These are phyloP conservation scores for Puccinia horiana DNA, from an alignment of 1,284 basidiomycete genomes.

Conservation along the genomic window DNA sequence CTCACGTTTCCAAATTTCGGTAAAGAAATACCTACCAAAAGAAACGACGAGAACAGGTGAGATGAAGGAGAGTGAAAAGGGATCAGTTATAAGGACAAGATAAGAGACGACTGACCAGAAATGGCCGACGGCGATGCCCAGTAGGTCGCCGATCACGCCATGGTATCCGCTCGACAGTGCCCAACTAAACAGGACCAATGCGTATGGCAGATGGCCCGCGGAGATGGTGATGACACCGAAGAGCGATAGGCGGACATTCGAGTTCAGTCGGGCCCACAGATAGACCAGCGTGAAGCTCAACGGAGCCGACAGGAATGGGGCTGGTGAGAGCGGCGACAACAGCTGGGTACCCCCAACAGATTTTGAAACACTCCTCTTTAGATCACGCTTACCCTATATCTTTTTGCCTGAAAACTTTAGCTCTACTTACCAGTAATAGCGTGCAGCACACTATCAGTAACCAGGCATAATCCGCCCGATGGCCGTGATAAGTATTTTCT, in stretches of 20 bases:
- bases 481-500: constrained; percentile 88
- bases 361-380: background rate
- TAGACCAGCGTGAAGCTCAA: constrained; percentile 79
- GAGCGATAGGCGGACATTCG: constrained; percentile 87
- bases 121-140: constrained; percentile 85
- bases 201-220: constrained; percentile 89
- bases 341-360: background rate
- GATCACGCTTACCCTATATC: background rate
- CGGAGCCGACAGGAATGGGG: constrained; percentile 68
- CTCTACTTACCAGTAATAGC: constrained; percentile 19
- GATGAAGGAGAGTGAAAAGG: background rate
- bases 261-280: constrained; percentile 91
- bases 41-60: background rate
- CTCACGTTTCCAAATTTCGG: constrained; percentile 92
- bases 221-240: constrained; percentile 93
- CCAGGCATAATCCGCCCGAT: constrained; percentile 90
- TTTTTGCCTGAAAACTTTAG: background rate
- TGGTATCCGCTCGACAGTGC: constrained; percentile 69
- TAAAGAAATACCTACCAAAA: constrained; percentile 71
- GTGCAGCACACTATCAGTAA: constrained; percentile 64
- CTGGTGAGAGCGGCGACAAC: constrained; percentile 41
- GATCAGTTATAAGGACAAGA: background rate
- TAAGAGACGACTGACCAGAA: constrained; percentile 62
- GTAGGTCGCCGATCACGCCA: constrained; percentile 56
- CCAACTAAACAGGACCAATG: constrained; percentile 85